Percentiles rank a stretch among this genome's conserved stretches.
Conservation (phyloP, 805 yeast genomes). For the Saccharomycopsis guyanensis region DNA sequence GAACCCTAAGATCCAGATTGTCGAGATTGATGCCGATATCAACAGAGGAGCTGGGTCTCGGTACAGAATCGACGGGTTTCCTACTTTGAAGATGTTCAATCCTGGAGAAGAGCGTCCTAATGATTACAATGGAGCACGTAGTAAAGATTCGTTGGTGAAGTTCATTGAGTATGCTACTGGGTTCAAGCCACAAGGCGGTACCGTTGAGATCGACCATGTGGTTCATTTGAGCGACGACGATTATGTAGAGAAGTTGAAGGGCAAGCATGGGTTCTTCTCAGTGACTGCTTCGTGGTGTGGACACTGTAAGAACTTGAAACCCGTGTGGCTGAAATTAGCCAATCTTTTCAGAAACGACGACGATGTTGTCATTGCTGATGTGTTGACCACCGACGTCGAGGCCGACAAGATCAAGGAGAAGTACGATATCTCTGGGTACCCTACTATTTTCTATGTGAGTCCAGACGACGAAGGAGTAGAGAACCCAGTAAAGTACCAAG, state of each 20-base stretch:
- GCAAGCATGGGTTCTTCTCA: conserved; percentile 31
- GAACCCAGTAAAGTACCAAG: conserved; percentile 26
- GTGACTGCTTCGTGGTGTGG: conserved; percentile 53
- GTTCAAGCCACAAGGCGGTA: conserved; percentile 25
- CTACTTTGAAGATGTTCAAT: conserved; percentile 40
- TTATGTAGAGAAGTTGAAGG: conserved; percentile 32
- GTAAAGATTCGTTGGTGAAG: conserved; percentile 37
- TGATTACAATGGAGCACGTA: conserved; percentile 42
- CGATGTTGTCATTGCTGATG: conserved; percentile 34
- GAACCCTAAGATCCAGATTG: conserved; percentile 31
- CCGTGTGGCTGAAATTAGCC: conserved; percentile 41
- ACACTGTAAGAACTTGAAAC: conserved; percentile 42
- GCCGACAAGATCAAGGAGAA: conserved; percentile 33
- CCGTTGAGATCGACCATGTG: conserved; percentile 24
- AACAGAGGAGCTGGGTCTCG: conserved; percentile 40
- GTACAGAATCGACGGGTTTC: conserved; percentile 41
- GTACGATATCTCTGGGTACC: conserved; percentile 39
- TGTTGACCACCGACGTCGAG: conserved; percentile 37
- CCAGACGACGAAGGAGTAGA: conserved; percentile 29
- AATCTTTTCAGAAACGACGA: conserved; percentile 33
- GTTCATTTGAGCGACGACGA: conserved; percentile 31
- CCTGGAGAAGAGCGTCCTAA: conserved; percentile 36
- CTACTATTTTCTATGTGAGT: conserved; percentile 42
- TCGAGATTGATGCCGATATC: conserved; percentile 46
- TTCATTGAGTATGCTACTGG: conserved; percentile 36